A percentile compares a stretch with the other conserved stretches of the same genome.
Evolutionary conservation across 2,329 filamentous ascomycete species (phyloP).

Genomic region (Diaporthe australafricana): DNA sequence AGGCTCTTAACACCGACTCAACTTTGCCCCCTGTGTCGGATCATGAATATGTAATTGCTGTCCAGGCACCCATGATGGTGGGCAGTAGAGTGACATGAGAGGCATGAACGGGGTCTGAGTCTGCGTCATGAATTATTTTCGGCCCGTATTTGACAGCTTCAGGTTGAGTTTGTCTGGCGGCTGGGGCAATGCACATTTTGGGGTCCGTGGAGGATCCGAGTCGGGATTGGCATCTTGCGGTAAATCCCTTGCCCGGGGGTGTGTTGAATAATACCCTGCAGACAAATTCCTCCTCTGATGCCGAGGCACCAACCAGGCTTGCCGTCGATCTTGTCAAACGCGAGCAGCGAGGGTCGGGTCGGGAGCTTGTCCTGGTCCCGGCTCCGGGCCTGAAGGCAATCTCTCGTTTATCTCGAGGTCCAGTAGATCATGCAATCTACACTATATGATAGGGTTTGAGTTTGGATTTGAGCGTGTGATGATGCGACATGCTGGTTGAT

Average conservation of each 20-base stretch:
- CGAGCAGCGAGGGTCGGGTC: conserved; percentile 7
- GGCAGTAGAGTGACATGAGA: no score
- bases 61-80: background rate
- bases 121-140: background rate
- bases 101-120: background rate
- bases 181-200: background rate
- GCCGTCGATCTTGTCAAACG: conserved; percentile 11
- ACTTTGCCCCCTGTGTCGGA: background rate
- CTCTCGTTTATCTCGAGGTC: conserved; percentile 5
- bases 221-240: background rate
- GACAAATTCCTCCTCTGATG: background rate
- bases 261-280: conserved; percentile 12
- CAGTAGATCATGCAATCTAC: background rate
- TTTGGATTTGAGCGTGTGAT: background rate
- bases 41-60: background rate
- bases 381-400: conserved; percentile 13
- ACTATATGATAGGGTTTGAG: background rate
- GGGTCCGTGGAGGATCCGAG: background rate
- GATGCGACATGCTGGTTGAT: background rate
- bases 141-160: background rate
- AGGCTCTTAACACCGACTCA: background rate
- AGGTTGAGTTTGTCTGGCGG: background rate
- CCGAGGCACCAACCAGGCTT: background rate
- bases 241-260: conserved; percentile 4
- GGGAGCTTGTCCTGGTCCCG: conserved; percentile 17